These are phyloP conservation scores for Apophysomyces ossiformis DNA, from an alignment of 371 early-diverging fungal genomes.

Conservation along the genomic window DNA sequence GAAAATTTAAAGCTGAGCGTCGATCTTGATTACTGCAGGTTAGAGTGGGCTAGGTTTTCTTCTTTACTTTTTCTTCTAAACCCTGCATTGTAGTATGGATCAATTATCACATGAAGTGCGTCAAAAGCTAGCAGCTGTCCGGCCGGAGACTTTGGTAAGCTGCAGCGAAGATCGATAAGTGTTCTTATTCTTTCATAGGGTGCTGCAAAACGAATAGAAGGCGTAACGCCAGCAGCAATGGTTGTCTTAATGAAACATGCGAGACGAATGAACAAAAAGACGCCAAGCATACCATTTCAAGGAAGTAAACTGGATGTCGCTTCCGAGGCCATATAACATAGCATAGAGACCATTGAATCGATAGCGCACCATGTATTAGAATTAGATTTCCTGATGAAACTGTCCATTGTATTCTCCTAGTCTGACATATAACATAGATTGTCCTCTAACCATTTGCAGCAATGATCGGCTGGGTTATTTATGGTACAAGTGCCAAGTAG, in stretches of 20 bases:
- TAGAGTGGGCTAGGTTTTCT: conserved; percentile 16
- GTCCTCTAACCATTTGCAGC: too few relatives aligned
- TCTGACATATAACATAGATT: too few relatives aligned
- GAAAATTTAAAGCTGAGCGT: conserved; percentile 67
- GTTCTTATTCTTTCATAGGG: conserved; percentile 48
- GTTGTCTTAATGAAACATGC: conserved; percentile 72
- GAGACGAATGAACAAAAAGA: conserved; percentile 26
- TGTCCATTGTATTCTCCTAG: too few relatives aligned
- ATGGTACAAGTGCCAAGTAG: too few relatives aligned
- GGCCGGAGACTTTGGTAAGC: conserved; percentile 76
- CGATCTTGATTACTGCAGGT: conserved; percentile 70
- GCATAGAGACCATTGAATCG: too few relatives aligned
- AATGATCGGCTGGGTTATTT: too few relatives aligned
- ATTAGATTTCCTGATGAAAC: too few relatives aligned
- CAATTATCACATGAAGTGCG: conserved; percentile 77
- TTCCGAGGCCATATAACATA: not conserved
- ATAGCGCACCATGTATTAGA: not conserved
- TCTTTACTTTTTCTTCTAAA: not conserved
- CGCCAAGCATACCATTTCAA: not conserved
- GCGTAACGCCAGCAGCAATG: conserved; percentile 80
- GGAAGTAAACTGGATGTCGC: not conserved
- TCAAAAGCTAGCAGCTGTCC: conserved; percentile 65
- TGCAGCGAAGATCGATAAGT: too few relatives aligned
- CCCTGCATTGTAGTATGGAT: conserved; percentile 45
- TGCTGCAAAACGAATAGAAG: conserved; percentile 85